These are phyloP conservation scores for Saccharomycopsis crataegensis DNA, from an alignment of 1,139 yeast genomes.

Conservation along the genomic window DNA sequence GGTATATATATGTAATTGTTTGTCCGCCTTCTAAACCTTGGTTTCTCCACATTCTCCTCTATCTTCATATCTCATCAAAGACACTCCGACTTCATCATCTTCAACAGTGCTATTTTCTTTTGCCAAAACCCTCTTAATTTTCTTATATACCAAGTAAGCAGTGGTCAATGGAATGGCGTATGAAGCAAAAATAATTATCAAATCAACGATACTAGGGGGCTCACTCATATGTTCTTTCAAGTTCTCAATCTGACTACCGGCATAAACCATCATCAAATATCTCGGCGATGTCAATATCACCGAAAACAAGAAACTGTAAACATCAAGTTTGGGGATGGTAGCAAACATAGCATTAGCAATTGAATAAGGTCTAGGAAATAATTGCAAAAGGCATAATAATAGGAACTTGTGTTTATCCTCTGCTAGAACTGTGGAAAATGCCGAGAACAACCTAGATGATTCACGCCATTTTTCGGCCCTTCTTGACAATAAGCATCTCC, in stretches of 20 bases:
- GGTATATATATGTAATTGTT: too few species aligned
- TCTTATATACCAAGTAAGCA: conserved; percentile 63
- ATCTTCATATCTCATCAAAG: background rate
- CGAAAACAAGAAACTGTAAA: conserved; percentile 59
- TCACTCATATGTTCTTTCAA: conserved; percentile 55
- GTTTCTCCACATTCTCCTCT: background rate
- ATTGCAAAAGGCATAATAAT: conserved; percentile 61
- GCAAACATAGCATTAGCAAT: conserved; percentile 89
- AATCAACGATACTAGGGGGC: conserved; percentile 50
- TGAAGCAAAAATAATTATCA: conserved; percentile 56
- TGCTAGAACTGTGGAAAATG: conserved; percentile 63
- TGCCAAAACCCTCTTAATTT: conserved; percentile 34
- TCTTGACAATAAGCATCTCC: conserved; percentile 50
- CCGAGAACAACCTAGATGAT: conserved; percentile 57
- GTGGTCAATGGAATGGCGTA: conserved; percentile 49
- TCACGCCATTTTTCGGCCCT: conserved; percentile 49
- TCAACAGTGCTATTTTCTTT: conserved; percentile 13
- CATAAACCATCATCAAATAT: conserved; percentile 64
- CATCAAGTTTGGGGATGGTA: conserved; percentile 67
- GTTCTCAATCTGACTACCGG: conserved; percentile 69
- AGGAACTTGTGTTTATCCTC: conserved; percentile 62
- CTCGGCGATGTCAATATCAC: conserved; percentile 77
- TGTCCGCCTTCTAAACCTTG: too few species aligned
- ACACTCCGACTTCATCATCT: background rate
- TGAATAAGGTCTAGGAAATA: conserved; percentile 92